Evolutionary conservation across 2,329 filamentous ascomycete genomes (phyloP).

Genomic region (Ophiostoma sp.): DNA sequence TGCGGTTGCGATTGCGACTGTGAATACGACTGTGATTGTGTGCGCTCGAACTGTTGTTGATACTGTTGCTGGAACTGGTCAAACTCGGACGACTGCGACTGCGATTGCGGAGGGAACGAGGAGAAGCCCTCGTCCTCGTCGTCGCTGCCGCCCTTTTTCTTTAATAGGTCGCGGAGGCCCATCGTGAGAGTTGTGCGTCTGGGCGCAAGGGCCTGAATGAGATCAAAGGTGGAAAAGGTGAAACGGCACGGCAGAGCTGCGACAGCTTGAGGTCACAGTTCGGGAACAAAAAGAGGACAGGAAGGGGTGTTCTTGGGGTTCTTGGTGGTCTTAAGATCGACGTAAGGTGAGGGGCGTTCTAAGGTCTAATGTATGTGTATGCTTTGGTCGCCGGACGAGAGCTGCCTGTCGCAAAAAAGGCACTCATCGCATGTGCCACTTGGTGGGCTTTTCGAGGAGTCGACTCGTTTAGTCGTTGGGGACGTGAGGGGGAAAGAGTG

Average conservation of each 20-base stretch:
- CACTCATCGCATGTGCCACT: slow-evolving; percentile 3
- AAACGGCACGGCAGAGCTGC: slow-evolving; percentile 15
- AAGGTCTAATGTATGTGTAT: not conserved
- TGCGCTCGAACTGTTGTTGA: not conserved
- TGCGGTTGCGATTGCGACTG: not conserved
- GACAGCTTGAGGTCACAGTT: not conserved
- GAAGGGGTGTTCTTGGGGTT: not conserved
- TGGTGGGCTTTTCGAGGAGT: not conserved
- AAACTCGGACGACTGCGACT: not conserved
- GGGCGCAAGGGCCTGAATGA: not conserved
- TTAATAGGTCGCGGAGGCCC: slow-evolving; percentile 26
- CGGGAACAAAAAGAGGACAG: not conserved
- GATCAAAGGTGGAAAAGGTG: not conserved
- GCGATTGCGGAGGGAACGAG: not conserved
- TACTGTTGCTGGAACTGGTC: slow-evolving; percentile 16
- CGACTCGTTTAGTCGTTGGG: not conserved
- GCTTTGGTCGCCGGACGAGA: not conserved
- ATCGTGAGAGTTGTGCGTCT: slow-evolving; percentile 14
- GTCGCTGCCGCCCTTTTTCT: slow-evolving; percentile 27
- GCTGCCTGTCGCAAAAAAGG: slow-evolving; percentile 3
- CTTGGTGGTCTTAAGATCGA: not conserved
- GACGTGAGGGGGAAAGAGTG: not conserved
- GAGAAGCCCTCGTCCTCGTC: slow-evolving; percentile 3
- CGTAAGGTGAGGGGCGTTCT: not conserved
- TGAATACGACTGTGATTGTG: not conserved